Evolutionary conservation across 2,329 filamentous ascomycete genomes (phyloP).

Genomic region (Grosmannia clavigera): DNA sequence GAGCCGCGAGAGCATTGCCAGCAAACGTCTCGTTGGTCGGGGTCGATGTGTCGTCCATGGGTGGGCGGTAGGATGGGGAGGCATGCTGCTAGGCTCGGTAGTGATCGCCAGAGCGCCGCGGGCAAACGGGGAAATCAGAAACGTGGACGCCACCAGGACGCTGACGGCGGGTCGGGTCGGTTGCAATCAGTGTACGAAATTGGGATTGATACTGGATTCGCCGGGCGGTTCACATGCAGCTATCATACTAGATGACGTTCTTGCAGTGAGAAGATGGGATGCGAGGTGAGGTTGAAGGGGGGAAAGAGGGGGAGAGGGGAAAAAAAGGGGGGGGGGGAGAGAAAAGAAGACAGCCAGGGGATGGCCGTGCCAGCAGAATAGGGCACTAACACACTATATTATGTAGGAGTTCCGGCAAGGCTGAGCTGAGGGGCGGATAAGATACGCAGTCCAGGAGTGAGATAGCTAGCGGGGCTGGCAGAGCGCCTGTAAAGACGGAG

Average conservation of each 20-base stretch:
- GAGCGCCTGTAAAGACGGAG: too few relatives aligned
- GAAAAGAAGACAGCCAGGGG: background rate
- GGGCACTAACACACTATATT: background rate
- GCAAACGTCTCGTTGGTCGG: conserved; percentile 49
- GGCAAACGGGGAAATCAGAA: background rate
- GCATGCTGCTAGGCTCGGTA: background rate
- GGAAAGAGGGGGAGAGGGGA: background rate
- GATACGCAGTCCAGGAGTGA: background rate
- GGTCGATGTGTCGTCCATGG: conserved; percentile 39
- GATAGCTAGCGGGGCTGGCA: background rate
- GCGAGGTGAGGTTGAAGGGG: background rate
- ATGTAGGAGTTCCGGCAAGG: background rate
- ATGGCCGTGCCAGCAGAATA: background rate
- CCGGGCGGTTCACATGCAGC: background rate
- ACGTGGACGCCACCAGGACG: conserved; percentile 15
- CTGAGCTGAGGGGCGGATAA: background rate
- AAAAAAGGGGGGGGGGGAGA: background rate
- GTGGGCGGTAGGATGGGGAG: conserved; percentile 15
- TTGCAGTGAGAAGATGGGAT: background rate
- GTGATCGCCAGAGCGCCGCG: background rate
- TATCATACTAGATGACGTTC: background rate
- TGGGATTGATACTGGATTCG: background rate
- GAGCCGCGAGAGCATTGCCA: conserved; percentile 26
- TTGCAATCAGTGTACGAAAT: background rate
- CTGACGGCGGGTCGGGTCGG: too few relatives aligned